Conservation (phyloP, 2,329 filamentous ascomycete species). For the Ceratocystis eucalypticola region DNA sequence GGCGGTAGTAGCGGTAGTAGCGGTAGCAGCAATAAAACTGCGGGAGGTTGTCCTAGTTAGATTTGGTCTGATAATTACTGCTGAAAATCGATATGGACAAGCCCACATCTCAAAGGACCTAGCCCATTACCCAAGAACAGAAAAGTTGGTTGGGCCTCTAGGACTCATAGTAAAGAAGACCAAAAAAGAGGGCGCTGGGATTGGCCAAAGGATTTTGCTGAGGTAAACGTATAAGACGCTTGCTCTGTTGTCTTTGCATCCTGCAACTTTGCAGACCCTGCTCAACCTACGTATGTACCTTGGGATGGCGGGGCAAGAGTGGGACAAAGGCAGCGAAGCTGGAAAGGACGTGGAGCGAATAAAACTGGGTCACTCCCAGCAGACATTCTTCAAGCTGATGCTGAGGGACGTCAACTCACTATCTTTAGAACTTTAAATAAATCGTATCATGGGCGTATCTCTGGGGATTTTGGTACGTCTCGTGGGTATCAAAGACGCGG, state of each 20-base stretch:
- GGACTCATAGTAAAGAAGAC: background rate
- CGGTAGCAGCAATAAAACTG: background rate
- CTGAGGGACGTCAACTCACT: background rate
- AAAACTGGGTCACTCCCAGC: background rate
- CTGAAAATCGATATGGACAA: slow-evolving; percentile 2
- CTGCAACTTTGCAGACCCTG: background rate
- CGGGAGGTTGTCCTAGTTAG: slow-evolving; percentile 1
- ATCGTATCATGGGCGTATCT: background rate
- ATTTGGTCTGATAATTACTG: slow-evolving; percentile 6
- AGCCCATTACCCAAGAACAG: background rate
- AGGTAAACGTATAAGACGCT: background rate
- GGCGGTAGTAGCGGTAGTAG: background rate
- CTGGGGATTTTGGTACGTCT: background rate
- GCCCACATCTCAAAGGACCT: slow-evolving; percentile 10
- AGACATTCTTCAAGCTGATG: background rate
- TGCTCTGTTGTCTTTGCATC: background rate
- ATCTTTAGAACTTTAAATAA: background rate
- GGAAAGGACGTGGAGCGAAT: background rate
- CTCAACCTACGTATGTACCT: background rate
- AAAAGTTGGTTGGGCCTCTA: background rate
- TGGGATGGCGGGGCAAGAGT: background rate
- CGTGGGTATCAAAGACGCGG: background rate
- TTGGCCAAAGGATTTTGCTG: background rate
- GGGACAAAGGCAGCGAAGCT: background rate
- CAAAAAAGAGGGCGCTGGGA: background rate